Percentiles rank a stretch among this genome's conserved stretches.
Conservation (phyloP, 805 yeast genomes). For the Tetrapisispora pingtungensis region DNA sequence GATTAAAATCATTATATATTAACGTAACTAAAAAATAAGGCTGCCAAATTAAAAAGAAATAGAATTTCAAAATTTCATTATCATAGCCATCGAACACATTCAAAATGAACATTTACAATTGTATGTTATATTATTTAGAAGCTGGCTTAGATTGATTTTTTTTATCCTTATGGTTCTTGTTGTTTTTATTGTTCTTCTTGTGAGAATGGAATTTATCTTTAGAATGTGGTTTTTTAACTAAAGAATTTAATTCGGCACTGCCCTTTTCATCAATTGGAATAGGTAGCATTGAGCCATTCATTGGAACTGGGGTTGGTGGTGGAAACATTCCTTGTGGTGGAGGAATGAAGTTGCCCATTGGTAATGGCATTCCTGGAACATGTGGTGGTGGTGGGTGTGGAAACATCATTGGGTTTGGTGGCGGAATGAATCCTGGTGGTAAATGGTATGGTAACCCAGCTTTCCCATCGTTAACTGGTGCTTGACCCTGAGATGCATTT, state of each 20-base stretch:
- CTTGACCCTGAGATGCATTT: conserved; percentile 1
- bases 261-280: conserved; percentile 8
- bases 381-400: conserved; percentile 11
- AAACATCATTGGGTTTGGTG: conserved; percentile 8
- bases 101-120: too few relatives aligned
- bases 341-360: conserved; percentile 6
- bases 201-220: background rate
- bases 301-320: conserved; percentile 3
- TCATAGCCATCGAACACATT: too few relatives aligned
- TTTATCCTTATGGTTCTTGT: background rate
- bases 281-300: background rate
- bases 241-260: conserved; percentile 5
- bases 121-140: background rate
- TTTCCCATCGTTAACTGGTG: conserved; percentile 7
- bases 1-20: background rate
- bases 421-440: conserved; percentile 15
- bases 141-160: background rate
- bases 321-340: conserved; percentile 11
- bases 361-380: conserved; percentile 14
- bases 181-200: background rate
- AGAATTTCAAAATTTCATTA: too few relatives aligned
- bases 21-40: background rate
- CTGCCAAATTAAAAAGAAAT: background rate
- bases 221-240: background rate
- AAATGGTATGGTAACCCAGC: conserved; percentile 23